These are phyloP conservation scores for Cordyceps cicadae DNA, from an alignment of 2,329 filamentous ascomycete species.

Conservation along the genomic window DNA sequence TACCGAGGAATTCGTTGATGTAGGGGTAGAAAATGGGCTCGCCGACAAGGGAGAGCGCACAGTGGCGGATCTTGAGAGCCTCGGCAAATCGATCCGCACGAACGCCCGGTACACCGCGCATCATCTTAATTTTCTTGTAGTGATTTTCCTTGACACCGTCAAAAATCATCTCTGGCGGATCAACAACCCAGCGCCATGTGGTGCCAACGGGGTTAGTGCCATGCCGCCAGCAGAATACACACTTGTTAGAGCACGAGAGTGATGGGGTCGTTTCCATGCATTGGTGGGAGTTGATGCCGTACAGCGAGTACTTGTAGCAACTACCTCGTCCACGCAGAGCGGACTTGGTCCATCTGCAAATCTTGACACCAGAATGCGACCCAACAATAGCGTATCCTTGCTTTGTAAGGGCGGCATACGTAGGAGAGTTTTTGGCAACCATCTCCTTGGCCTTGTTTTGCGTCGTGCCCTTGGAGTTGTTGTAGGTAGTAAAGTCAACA, in stretches of 20 bases:
- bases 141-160: constrained; percentile 83
- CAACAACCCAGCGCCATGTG: constrained; percentile 93
- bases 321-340: constrained; percentile 86
- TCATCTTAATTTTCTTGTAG: constrained; percentile 96
- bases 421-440: constrained; percentile 86
- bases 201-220: constrained; percentile 96
- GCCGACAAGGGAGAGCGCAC: constrained; percentile 82
- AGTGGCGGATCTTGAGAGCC: constrained; percentile 88
- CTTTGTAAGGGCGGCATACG: constrained; percentile 81
- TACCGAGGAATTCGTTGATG: constrained; percentile 81
- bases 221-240: constrained; percentile 97
- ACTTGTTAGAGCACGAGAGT: constrained; percentile 94
- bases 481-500: constrained; percentile 78
- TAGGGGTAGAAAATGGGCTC: constrained; percentile 99
- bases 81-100: constrained; percentile 86
- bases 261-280: constrained; percentile 98
- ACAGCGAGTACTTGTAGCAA: constrained; percentile 97
- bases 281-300: constrained; percentile 90
- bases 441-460: constrained; percentile 67
- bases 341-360: constrained; percentile 97
- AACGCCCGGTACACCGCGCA: constrained; percentile 88
- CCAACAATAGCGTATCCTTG: constrained; percentile 95
- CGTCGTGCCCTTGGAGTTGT: constrained; percentile 36
- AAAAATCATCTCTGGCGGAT: constrained; percentile 84
- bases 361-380: constrained; percentile 92